Evolutionary conservation across 345 rosid genomes (phyloP), one percentile per base, ranked within the genome.

Genomic region (Murraya paniculata): DNA sequence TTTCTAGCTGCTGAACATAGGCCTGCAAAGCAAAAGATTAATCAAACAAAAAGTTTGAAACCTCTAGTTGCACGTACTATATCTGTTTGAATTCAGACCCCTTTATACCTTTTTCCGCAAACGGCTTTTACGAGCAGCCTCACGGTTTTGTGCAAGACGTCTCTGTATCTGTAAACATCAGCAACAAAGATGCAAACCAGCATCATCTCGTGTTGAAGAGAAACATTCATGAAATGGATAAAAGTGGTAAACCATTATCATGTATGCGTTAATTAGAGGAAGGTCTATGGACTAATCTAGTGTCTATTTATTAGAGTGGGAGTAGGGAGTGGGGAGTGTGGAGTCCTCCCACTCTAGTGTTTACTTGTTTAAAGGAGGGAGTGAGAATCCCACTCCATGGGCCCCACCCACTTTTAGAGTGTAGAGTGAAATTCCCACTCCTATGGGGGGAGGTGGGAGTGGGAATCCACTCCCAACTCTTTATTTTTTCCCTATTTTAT

Each of bases 51-150:
- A 61, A 11, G 50, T 62, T 41, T 16, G 55, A 76, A 64, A 24
- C 64, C 36, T 14, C 41, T 58, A 48, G 38, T 64, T n/a, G 36
- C 64, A 67, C 33, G 72, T 27, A 31, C 27, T 9, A 27, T 14
- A 28, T 67, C 33, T 72, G 71, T 38, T 70, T 61, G 30, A 66
- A 39, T 65, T 71, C 59, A 75, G 30, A 35, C 18, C 16, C 60
- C 68, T 56, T 75, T 68, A 9, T 82, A 96, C 99, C 91, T 96
- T 96, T 82, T 94, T 96, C 80, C 99, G 88, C 81, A 96, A 68
- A 68, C 99, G 98, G 81, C 99, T 92, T 82, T 96, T 96, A 76
- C 97, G 93, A 68, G 99, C 99, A 85, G 99, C 99, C 86, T 94
- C 98, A 5, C 98, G 97, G 62, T 96, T 96, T 80, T 94, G 98